Base-by-base conservation (phyloP, 129 eudicot species). In the Centaurea solstitialis region DNA sequence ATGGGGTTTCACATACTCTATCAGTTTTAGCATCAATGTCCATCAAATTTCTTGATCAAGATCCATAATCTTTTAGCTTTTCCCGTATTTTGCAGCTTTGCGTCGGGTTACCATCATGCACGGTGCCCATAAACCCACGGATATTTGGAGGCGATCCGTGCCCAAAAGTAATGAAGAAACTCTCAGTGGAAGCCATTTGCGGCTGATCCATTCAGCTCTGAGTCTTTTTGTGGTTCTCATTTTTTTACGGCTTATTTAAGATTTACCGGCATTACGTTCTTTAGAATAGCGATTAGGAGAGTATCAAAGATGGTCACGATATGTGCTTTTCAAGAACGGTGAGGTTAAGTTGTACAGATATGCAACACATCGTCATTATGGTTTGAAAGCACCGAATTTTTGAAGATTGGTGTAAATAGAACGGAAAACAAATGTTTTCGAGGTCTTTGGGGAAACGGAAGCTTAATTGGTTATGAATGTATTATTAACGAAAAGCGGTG, bases 121-220 rank as follows among this genome's bases (percentile, higher is more conserved):
- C 95, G 17, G 92, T 96, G 64, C 85, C 89, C 0, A 89, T 96
- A 30, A 87, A 89, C 3, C 96, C 99, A 6, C 89, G 87, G 78
- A 65, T 84, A 9, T 96, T 89, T 73, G 97, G 98, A 62, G 99
- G 99, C 7, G 99, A 96, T 77, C 99, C 99, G 30, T 96, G 99
- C 59, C 97, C 98, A 0, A 86, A 75, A 75, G 87, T 93, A 11
- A 84, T 93, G 98, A 96, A 96, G 87, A 96, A 93, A 66, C 89
- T 96, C 1, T 91, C 99, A 0, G 98, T 96, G 61, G 99, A 96
- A 83, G 99, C 84, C 20, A 70, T 96, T 12, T 96, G 99, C 89
- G 88, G 96, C 80, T 96, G 78, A 91, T 79, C 53, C 38, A 45
- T 74, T 65, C 18, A 37, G 74, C 20, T 28, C 71, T 21, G 6